Conservation (phyloP, 2,329 filamentous ascomycete genomes). For the Pseudogymnoascus sp. region DNA sequence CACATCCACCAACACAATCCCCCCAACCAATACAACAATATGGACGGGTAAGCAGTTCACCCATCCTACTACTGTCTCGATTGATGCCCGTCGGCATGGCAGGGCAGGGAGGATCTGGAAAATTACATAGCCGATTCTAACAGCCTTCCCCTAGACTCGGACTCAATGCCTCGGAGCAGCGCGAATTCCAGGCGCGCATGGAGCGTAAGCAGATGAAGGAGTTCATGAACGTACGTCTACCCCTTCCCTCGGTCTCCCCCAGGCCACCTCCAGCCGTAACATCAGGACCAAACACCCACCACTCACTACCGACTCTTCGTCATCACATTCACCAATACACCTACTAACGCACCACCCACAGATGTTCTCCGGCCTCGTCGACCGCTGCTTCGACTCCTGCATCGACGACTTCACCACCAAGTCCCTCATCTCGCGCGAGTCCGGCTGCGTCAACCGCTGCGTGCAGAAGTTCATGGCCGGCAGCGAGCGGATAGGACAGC, state of each 20-base stretch:
- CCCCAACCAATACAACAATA: constrained; percentile 31
- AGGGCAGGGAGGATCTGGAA: constrained; percentile 7
- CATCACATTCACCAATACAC: not conserved
- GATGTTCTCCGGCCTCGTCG: constrained; percentile 61
- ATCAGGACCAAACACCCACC: constrained; percentile 15
- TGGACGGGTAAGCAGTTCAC: constrained; percentile 25
- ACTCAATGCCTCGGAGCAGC: constrained; percentile 58
- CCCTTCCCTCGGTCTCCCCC: not conserved
- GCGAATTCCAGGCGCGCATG: constrained; percentile 88
- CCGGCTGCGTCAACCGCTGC: constrained; percentile 86
- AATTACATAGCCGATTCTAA: not conserved
- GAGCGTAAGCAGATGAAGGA: constrained; percentile 98
- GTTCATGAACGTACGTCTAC: constrained; percentile 78
- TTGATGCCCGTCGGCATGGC: not conserved
- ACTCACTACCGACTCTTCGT: not conserved
- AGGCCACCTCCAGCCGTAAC: not conserved
- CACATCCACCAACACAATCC: not conserved
- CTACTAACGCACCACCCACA: constrained; percentile 23
- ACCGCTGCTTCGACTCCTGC: constrained; percentile 93
- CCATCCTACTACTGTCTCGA: not conserved
- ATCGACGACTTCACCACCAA: constrained; percentile 99
- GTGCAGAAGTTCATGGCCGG: constrained; percentile 94
- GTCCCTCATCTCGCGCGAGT: constrained; percentile 78
- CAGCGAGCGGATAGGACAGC: constrained; percentile 80
- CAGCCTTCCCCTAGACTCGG: constrained; percentile 16